A percentile compares a stretch with the other conserved stretches of the same genome.
phyloP scores from a whole-genome alignment of 192 early-diverging fungal species.

The Glomus cerebriforme region DNA sequence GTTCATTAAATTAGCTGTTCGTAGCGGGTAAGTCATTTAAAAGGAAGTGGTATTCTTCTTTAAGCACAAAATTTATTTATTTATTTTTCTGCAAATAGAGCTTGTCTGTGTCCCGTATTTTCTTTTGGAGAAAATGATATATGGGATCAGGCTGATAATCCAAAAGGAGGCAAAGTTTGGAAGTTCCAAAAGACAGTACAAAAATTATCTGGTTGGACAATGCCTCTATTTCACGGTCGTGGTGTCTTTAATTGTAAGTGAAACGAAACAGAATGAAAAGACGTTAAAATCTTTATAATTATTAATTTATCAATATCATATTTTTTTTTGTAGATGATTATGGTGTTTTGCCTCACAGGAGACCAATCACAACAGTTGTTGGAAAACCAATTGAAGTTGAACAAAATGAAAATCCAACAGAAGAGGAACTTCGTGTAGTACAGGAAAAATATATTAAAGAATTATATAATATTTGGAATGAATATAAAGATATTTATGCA shows the following conservation, averaged over 20 bases:
- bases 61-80: not conserved
- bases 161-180: conserved; percentile 62
- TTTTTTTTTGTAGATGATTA: conserved; percentile 44
- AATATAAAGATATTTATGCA: conserved; percentile 74
- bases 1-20: conserved; percentile 88
- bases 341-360: conserved; percentile 55
- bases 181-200: conserved; percentile 76
- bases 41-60: not conserved
- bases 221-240: conserved; percentile 81
- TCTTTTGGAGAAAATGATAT: conserved; percentile 95
- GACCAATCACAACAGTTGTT: conserved; percentile 50
- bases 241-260: conserved; percentile 85
- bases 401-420: conserved; percentile 56
- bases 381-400: conserved; percentile 67
- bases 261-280: conserved; percentile 29
- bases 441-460: conserved; percentile 72
- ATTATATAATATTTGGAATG: conserved; percentile 62
- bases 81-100: conserved; percentile 32
- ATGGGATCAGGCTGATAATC: conserved; percentile 77
- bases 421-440: conserved; percentile 58
- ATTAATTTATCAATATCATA: not conserved
- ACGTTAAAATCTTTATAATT: not conserved
- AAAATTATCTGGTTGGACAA: conserved; percentile 67
- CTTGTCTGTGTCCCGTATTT: conserved; percentile 84
- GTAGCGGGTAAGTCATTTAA: conserved; percentile 54